These are phyloP conservation scores for Ambrosiella cleistominuta DNA, from an alignment of 2,329 filamentous ascomycete genomes.

Conservation along the genomic window DNA sequence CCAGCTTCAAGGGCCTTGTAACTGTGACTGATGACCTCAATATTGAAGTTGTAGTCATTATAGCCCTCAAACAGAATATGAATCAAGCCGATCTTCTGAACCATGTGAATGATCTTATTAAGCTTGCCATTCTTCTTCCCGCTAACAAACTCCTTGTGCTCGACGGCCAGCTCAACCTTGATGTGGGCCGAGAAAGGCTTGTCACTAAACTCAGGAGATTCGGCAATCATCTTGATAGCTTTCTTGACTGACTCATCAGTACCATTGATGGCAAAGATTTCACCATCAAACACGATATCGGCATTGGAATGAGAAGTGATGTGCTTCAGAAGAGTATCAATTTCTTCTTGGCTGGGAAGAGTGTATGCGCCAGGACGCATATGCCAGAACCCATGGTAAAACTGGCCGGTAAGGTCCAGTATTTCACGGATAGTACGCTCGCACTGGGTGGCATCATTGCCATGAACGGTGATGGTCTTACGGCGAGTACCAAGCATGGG, in stretches of 20 bases:
- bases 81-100: conserved; percentile 74
- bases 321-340: conserved; percentile 58
- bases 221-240: conserved; percentile 83
- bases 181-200: conserved; percentile 86
- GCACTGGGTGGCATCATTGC: conserved; percentile 79
- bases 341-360: conserved; percentile 5
- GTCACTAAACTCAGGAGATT: conserved; percentile 74
- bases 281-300: conserved; percentile 84
- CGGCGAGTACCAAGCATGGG: conserved; percentile 74
- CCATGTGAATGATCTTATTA: conserved; percentile 86
- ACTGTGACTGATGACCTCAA: conserved; percentile 80
- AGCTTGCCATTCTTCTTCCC: conserved; percentile 99
- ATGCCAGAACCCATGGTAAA: conserved; percentile 95
- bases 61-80: conserved; percentile 99
- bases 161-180: conserved; percentile 96
- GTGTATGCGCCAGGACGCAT: conserved; percentile 18
- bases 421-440: conserved; percentile 90
- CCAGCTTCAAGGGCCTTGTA: conserved; percentile 93
- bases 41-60: conserved; percentile 99
- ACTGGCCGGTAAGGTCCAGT: conserved; percentile 92
- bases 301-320: conserved; percentile 94
- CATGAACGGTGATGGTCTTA: conserved; percentile 75
- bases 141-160: conserved; percentile 98
- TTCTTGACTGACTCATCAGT: conserved; percentile 93
- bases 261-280: conserved; percentile 84